Base-by-base conservation (phyloP, 495 filamentous ascomycete species). In the Penicillium soppii region DNA sequence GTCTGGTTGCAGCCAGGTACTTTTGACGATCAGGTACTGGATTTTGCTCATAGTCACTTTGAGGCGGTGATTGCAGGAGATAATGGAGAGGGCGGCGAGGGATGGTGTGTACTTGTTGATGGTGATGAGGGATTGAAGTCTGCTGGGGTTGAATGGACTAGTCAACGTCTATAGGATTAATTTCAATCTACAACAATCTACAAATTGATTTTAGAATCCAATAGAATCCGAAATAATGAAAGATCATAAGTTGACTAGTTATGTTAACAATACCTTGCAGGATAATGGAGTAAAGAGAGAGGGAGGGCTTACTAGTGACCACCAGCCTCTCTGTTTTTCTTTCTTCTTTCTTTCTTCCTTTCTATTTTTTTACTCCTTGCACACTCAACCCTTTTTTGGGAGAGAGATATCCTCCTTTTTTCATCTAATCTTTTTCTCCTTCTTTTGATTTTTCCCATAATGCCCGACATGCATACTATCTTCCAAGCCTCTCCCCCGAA, bases 1-100 rank as follows among this genome's bases (percentile, higher is more conserved):
- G 89, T 97, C 12, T 98, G 91, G 88, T 68, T 98, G 50, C 94
- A 98, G 69, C 94, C 94, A 0, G 92, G 92, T 1, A 91, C 82
- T 7, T 97, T 88, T 58, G 82, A 96, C 64, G 78, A 86, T 21
- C 77, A 82, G 33, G 87, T 87, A 36, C 59, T 95, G 53, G 72
- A 74, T 7, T 94, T 77, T 68, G 90, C 90, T 17, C 69, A 63
- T 50, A 70, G 63, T 56, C 77, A 78, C 59, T 90, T 92, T 65
- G 72, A 81, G 55, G 83, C 83, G 20, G 87, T 84, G 20, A 77
- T 95, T 56, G 90, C 87, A 4, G 81, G 81, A 16, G 80, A 84
- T 5, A 87, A 82, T 3, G 88, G 88, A 7, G 51, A 52, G 23
- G 87, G 81, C 19, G 69, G 76, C 30, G 89, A 95, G 70, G 92